Evolutionary conservation across 1,284 basidiomycete species (phyloP).

Genomic region (Puccinia novopanici): DNA sequence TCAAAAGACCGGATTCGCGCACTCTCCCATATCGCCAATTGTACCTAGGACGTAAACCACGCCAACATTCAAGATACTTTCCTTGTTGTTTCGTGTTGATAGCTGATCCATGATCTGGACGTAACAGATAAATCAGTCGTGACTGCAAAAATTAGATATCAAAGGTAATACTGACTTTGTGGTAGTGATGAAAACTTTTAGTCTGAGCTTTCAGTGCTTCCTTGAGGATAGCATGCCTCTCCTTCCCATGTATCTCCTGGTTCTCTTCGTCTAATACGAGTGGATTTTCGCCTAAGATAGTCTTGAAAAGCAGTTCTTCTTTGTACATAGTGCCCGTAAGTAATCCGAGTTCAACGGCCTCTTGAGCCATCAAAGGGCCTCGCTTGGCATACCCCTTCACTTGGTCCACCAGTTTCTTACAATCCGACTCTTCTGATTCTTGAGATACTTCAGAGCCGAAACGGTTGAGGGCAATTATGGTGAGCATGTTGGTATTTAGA

Average conservation of each 20-base stretch:
- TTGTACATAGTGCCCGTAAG: slow-evolving; percentile 59
- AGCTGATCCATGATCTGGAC: slow-evolving; percentile 55
- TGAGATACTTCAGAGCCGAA: slow-evolving; percentile 53
- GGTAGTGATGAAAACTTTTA: slow-evolving; percentile 57
- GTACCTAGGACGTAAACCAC: slow-evolving; percentile 61
- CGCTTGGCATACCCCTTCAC: slow-evolving; percentile 57
- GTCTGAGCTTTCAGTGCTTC: slow-evolving; percentile 39
- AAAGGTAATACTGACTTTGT: slow-evolving; percentile 38
- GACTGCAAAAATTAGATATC: background rate
- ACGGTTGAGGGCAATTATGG: slow-evolving; percentile 55
- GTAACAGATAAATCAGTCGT: slow-evolving; percentile 51
- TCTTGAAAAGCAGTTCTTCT: slow-evolving; percentile 56
- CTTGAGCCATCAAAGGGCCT: slow-evolving; percentile 59
- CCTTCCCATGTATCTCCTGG: slow-evolving; percentile 51
- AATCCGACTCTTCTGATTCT: slow-evolving; percentile 52
- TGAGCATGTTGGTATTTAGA: slow-evolving; percentile 56
- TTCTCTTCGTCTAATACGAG: slow-evolving; percentile 54
- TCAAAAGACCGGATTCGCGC: background rate
- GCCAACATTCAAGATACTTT: slow-evolving; percentile 59
- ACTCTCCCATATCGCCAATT: slow-evolving; percentile 55
- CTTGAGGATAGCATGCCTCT: slow-evolving; percentile 42
- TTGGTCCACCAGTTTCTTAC: slow-evolving; percentile 54
- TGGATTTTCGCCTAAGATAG: slow-evolving; percentile 53
- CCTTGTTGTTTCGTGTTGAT: slow-evolving; percentile 53
- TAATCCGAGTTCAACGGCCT: slow-evolving; percentile 58